phyloP scores from a whole-genome alignment of 2,329 filamentous ascomycete genomes.

The Calonectria leucothoes region DNA sequence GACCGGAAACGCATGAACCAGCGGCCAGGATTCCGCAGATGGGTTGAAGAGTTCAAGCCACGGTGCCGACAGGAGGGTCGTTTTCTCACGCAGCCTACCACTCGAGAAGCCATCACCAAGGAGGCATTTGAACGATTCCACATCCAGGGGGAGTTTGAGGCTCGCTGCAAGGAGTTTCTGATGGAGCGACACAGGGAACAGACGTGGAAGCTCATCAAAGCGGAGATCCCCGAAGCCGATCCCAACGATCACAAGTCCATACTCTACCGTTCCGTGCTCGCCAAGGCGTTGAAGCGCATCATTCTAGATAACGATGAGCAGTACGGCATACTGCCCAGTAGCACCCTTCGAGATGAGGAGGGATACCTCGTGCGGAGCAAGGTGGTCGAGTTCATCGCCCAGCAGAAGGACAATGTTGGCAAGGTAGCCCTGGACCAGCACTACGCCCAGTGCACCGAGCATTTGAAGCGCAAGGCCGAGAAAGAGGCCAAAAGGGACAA shows the following conservation, averaged over 20 bases:
- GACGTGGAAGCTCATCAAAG: constrained; percentile 62
- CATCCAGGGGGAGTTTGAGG: constrained; percentile 56
- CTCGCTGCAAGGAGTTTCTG: constrained; percentile 55
- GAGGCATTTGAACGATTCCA: constrained; percentile 66
- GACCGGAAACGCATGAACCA: constrained; percentile 67
- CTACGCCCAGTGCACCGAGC: constrained; percentile 21
- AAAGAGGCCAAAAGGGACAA: constrained; percentile 11
- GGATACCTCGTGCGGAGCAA: constrained; percentile 58
- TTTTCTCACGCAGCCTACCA: constrained; percentile 43
- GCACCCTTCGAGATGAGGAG: constrained; percentile 45
- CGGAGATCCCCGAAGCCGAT: constrained; percentile 43
- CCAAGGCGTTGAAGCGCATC: constrained; percentile 61
- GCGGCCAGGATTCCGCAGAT: constrained; percentile 69
- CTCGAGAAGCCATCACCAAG: constrained; percentile 59
- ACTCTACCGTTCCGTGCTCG: constrained; percentile 47
- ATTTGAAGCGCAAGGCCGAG: constrained; percentile 6
- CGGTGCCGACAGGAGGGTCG: constrained; percentile 54
- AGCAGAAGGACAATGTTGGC: constrained; percentile 53
- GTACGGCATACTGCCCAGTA: constrained; percentile 49
- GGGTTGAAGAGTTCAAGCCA: constrained; percentile 74
- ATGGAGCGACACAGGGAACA: constrained; percentile 52
- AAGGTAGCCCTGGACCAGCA: constrained; percentile 46
- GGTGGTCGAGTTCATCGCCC: constrained; percentile 55
- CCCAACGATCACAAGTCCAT: constrained; percentile 37
- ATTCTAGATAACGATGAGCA: constrained; percentile 57